These are phyloP conservation scores for Trebouxia sp. DNA, from an alignment of 139 green algal species.

Conservation along the genomic window DNA sequence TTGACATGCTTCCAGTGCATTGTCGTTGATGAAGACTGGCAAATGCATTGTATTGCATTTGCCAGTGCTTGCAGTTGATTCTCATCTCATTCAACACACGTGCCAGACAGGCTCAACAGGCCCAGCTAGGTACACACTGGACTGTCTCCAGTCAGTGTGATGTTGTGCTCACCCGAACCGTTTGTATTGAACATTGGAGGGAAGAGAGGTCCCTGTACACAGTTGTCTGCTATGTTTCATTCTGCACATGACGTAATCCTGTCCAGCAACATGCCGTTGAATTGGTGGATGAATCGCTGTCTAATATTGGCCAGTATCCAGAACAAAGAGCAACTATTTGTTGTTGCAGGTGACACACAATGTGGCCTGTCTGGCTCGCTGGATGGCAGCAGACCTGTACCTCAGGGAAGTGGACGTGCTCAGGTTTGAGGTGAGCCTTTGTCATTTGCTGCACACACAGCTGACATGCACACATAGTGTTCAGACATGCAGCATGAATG, in stretches of 20 bases:
- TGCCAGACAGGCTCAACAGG: too few species aligned
- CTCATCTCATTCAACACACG: too few species aligned
- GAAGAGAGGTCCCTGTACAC: too few species aligned
- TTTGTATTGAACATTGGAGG: too few species aligned
- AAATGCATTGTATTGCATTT: background rate
- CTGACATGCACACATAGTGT: background rate
- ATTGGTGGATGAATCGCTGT: background rate
- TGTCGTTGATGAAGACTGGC: background rate
- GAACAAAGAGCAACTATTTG: background rate
- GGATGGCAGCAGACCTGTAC: constrained; percentile 94
- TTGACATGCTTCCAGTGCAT: background rate
- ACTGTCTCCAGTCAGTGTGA: too few species aligned
- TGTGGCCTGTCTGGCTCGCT: constrained; percentile 75
- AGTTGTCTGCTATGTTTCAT: too few species aligned
- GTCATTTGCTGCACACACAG: too few species aligned
- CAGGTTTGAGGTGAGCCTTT: constrained; percentile 72
- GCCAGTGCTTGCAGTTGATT: too few species aligned
- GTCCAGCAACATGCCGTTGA: background rate
- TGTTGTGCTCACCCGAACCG: too few species aligned
- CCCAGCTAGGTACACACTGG: too few species aligned
- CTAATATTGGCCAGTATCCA: background rate
- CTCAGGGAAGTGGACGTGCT: constrained; percentile 86
- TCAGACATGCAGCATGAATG: too few species aligned
- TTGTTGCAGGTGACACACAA: constrained; percentile 64
- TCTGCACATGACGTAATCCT: background rate